These are phyloP conservation scores for Exobasidium rhododendri DNA, from an alignment of 1,284 basidiomycete genomes.

Conservation along the genomic window DNA sequence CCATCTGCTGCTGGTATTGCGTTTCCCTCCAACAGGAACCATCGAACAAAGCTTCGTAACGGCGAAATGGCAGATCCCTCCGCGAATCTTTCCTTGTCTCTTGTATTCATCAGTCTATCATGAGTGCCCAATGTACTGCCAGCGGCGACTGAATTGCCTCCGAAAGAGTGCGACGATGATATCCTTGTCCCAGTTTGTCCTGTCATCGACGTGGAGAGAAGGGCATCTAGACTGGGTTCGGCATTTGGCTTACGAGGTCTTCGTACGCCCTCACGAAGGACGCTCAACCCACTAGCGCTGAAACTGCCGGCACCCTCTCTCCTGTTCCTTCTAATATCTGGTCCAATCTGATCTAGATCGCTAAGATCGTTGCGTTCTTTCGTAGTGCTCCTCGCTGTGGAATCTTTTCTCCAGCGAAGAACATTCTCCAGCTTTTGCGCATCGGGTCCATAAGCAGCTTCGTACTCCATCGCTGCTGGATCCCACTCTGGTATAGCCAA, in stretches of 20 bases:
- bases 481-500: constrained; percentile 24
- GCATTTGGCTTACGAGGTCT: constrained; percentile 2
- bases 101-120: background rate
- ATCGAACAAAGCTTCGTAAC: constrained; percentile 35
- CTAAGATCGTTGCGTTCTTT: background rate
- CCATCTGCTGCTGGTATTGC: background rate
- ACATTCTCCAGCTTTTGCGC: background rate
- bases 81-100: constrained; percentile 7
- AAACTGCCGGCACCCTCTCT: background rate
- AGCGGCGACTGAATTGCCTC: background rate
- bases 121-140: background rate
- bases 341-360: background rate
- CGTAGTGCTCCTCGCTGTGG: background rate
- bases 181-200: background rate
- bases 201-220: background rate
- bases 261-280: background rate
- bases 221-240: background rate
- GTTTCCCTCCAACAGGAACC: constrained; percentile 20
- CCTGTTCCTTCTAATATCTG: background rate
- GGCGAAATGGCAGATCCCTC: constrained; percentile 37
- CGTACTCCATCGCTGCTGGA: constrained; percentile 25
- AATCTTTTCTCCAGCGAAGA: background rate
- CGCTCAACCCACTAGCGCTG: background rate
- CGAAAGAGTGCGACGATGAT: background rate
- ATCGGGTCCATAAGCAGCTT: constrained; percentile 8